These are phyloP conservation scores for Mycena latifolia DNA, from an alignment of 768 basidiomycete species.

Conservation along the genomic window DNA sequence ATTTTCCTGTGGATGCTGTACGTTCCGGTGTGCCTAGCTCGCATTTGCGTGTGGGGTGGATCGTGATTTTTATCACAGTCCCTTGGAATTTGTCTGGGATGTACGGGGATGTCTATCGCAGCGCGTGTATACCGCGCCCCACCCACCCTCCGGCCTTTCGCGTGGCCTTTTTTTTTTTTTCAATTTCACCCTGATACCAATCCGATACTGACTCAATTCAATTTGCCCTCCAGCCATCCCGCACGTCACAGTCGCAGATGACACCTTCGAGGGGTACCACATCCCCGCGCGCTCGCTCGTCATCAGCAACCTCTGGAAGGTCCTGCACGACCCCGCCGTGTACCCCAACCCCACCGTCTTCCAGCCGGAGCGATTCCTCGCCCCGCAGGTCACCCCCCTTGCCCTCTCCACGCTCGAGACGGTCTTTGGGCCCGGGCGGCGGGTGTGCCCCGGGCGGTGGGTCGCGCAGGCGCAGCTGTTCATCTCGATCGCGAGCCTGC, in stretches of 20 bases:
- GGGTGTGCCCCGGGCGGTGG: neutral
- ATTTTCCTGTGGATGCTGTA: no score
- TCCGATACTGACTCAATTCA: no score
- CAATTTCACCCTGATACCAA: no score
- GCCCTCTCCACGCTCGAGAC: neutral
- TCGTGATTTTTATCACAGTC: no score
- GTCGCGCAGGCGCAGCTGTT: neutral
- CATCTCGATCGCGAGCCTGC: neutral
- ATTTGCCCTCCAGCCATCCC: neutral
- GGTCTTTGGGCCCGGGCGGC: neutral
- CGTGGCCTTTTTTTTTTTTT: no score
- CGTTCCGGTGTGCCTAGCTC: no score
- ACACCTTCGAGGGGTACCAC: neutral
- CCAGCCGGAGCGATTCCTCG: neutral
- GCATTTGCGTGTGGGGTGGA: no score
- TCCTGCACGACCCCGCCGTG: neutral
- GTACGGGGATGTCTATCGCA: no score
- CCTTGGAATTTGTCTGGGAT: no score
- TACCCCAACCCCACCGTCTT: neutral
- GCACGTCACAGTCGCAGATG: neutral
- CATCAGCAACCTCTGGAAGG: neutral
- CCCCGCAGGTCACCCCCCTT: neutral
- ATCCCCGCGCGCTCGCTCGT: neutral
- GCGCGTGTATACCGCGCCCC: no score
- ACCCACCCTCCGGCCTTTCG: no score